phyloP scores from a whole-genome alignment of 441 rosid species.

The Aleurites moluccanus region DNA sequence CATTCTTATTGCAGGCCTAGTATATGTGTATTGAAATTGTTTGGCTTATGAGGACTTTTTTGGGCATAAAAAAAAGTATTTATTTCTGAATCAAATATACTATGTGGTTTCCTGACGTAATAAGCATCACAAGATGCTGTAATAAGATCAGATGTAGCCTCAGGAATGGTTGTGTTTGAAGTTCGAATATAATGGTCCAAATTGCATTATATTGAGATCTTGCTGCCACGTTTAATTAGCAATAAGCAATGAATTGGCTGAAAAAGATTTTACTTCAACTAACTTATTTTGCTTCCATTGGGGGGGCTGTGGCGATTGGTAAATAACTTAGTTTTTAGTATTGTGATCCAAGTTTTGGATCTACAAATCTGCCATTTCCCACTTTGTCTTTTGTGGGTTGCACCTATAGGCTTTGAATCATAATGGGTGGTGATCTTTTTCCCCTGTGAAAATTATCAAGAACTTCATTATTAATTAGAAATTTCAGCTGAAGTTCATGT shows the following conservation, averaged over 20 bases:
- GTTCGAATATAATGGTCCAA: not conserved
- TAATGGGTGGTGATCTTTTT: not conserved
- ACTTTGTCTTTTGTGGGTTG: not conserved
- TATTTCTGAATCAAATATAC: not conserved
- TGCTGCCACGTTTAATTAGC: not conserved
- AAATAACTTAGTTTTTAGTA: not conserved
- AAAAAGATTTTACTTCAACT: not conserved
- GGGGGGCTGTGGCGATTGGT: not conserved
- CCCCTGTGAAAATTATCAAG: not conserved
- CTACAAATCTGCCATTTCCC: not conserved
- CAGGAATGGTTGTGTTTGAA: no score
- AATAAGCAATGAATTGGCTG: not conserved
- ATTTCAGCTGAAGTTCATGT: not conserved
- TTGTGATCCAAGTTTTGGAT: not conserved
- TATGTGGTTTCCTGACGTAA: not conserved
- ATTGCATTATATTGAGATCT: not conserved
- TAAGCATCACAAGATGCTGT: no score
- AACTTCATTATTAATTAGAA: not conserved
- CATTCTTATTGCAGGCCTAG: not conserved
- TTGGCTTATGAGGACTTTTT: not conserved
- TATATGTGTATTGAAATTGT: not conserved
- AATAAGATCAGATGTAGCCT: not conserved
- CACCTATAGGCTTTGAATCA: not conserved
- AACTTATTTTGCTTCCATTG: not conserved
- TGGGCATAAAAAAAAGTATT: not conserved